Percentiles rank a stretch among this genome's conserved stretches.
Conservation (phyloP, 2,329 filamentous ascomycete species). For the Phaeomoniella chlamydospora region DNA sequence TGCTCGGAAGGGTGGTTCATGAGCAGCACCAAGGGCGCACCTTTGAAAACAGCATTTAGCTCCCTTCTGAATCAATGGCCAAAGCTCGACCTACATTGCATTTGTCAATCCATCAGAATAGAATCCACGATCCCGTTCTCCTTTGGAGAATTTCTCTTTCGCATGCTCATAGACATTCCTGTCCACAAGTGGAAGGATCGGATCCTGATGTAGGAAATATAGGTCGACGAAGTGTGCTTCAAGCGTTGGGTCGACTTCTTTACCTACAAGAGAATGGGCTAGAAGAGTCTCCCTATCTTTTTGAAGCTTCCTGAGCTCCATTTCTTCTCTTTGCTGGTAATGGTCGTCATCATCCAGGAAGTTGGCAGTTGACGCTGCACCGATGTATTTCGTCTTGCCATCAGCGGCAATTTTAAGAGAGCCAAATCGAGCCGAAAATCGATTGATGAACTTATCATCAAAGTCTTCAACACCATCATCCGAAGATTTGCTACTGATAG, state of each 20-base stretch:
- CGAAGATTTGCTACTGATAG: not conserved
- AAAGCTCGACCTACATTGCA: constrained; percentile 5
- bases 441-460: constrained; percentile 4
- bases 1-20: constrained; percentile 5
- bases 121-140: constrained; percentile 3
- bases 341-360: constrained; percentile 9
- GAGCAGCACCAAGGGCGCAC: not conserved
- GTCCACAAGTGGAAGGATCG: constrained; percentile 10
- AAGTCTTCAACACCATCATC: not conserved
- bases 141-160: constrained; percentile 3
- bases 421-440: constrained; percentile 7
- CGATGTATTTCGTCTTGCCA: constrained; percentile 10
- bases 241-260: constrained; percentile 6
- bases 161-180: constrained; percentile 7
- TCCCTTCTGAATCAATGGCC: not conserved
- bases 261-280: constrained; percentile 6
- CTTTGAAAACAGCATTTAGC: not conserved
- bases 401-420: constrained; percentile 10
- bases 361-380: constrained; percentile 10
- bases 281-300: constrained; percentile 3
- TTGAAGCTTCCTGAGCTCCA: constrained; percentile 4
- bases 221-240: constrained; percentile 10
- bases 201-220: constrained; percentile 12
- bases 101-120: constrained; percentile 7
- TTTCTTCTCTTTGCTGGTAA: constrained; percentile 7